Base-by-base conservation (phyloP, 2,329 filamentous ascomycete genomes). In the Fusarium chaquense region DNA sequence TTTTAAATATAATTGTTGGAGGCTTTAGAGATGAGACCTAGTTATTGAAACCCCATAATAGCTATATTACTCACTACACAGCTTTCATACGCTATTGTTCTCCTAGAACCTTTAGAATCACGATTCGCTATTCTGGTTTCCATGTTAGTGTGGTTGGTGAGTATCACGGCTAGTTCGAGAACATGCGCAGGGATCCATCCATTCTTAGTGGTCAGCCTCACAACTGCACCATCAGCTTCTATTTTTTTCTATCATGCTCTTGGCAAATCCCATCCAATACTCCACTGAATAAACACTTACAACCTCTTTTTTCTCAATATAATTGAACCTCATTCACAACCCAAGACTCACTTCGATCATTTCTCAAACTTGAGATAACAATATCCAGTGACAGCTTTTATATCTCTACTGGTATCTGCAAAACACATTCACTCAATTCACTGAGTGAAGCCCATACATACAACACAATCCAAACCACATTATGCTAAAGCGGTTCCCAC, bases 401-500 rank as follows among this genome's bases (percentile, higher is more conserved):
- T 40, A 36, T 33, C 55, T 58, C 32, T 40, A 20, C 45, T 16
- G 13, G 33, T 28, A 35, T 18, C 22, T 15, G 18, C 26, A 50
- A 35, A 40, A 16, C n/a, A 36, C 22, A 22, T 36, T 53, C 61
- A 44, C 38, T 45, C 20, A 24, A 32, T 30, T 46, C 36, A 38
- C 26, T 18, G 18, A 55, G 61, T 65, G 62, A 67, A 65, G 15
- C 12, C 26, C 26, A 47, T 36, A 56, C 32, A 56, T n/a, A 49
- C 16, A 38, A 47, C 24, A 43, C 33, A 43, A 35, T 6, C 32
- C 43, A 52, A 45, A 45, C 32, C 66, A 32, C 43, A 53, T 46
- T 54, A 70, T 70, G 68, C 68, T 70, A 58, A 52, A 35, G 41
- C 58, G 52, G 40, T 38, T 70, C 18, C 64, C 67, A 49, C 67